phyloP scores from a whole-genome alignment of 163 green algal genomes.

The Volvox carteri region DNA sequence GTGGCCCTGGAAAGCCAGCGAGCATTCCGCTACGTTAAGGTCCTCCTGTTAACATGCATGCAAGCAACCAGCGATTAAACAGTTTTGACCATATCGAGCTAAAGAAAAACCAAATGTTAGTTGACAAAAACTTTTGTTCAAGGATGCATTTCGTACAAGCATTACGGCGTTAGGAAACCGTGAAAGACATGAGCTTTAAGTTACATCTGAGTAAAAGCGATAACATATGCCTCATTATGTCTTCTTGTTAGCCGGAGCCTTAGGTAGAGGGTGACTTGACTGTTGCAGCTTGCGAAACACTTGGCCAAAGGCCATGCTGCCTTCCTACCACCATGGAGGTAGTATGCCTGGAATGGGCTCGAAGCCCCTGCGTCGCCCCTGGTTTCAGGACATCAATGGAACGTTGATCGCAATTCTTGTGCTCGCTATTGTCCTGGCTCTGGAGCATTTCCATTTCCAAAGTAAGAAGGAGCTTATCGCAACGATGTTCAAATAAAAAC shows the following conservation, averaged over 20 bases:
- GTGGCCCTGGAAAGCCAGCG: slow-evolving; percentile 28
- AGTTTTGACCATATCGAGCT: no score
- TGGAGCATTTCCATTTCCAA: slow-evolving; percentile 53
- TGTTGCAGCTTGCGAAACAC: slow-evolving; percentile 15
- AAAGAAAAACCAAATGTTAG: no score
- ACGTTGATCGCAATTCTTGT: background rate
- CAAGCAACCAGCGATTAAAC: no score
- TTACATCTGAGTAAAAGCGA: no score
- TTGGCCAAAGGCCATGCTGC: slow-evolving; percentile 28
- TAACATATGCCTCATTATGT: no score
- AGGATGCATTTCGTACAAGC: no score
- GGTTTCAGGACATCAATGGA: background rate
- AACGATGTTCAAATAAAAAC: background rate
- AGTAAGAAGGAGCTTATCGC: no score
- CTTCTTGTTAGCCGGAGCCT: background rate
- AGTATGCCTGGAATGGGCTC: slow-evolving; percentile 12
- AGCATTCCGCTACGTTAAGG: slow-evolving; percentile 16
- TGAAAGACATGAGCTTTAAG: no score
- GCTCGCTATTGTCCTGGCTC: slow-evolving; percentile 3
- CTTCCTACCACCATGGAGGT: slow-evolving; percentile 14
- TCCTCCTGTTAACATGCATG: no score
- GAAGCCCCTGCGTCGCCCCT: background rate
- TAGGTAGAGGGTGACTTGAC: background rate
- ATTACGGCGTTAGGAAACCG: no score
- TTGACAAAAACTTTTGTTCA: no score